Evolutionary conservation across 352 stramenopile species (phyloP), one percentile per base, ranked within the genome.

Genomic region (Phytopythium mirpurense): DNA sequence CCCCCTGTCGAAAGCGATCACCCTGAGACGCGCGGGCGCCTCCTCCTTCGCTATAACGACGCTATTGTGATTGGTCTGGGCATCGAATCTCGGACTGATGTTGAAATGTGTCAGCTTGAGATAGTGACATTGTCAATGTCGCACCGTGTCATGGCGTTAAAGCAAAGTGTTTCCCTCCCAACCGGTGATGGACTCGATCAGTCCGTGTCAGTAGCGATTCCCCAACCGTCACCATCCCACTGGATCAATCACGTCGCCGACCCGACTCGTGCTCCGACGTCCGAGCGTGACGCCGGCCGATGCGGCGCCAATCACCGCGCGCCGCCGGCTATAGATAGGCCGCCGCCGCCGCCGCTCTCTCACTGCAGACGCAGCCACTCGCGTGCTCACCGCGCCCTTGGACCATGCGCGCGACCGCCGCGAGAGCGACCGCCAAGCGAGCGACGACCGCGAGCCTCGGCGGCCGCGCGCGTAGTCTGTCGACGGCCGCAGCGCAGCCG

Each of bases 391-490:
- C 7, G 40, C 43, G 27, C 7, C 43, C 29, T n/a, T 35, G 23
- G 44, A 10, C 27, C 26, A 51, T 36, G 26, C 10, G 18, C 27
- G 9, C 3, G 26, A 14, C 27, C 44, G n/a, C 10, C n/a, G n/a
- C n/a, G n/a, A n/a, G n/a, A n/a, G n/a, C n/a, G n/a, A n/a, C n/a
- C n/a, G n/a, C n/a, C n/a, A n/a, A n/a, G n/a, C n/a, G n/a, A n/a
- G n/a, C n/a, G n/a, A n/a, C n/a, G n/a, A n/a, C n/a, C n/a, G n/a
- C n/a, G n/a, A n/a, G n/a, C n/a, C n/a, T 47, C 31, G 46, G 27
- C 35, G 26, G 35, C 16, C 41, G 29, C 15, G 32, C 53, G 43
- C 34, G 60, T 32, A 40, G 63, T 45, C 62, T 57, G 42, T 47
- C 51, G 21, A 44, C 57, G 34, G 32, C 59, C 10, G 11, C 57